A percentile compares a stretch with the other conserved stretches of the same genome.
These are phyloP conservation scores for Cinnamomum chago DNA, from an alignment of 164 flowering plant genomes.

Conservation along the genomic window DNA sequence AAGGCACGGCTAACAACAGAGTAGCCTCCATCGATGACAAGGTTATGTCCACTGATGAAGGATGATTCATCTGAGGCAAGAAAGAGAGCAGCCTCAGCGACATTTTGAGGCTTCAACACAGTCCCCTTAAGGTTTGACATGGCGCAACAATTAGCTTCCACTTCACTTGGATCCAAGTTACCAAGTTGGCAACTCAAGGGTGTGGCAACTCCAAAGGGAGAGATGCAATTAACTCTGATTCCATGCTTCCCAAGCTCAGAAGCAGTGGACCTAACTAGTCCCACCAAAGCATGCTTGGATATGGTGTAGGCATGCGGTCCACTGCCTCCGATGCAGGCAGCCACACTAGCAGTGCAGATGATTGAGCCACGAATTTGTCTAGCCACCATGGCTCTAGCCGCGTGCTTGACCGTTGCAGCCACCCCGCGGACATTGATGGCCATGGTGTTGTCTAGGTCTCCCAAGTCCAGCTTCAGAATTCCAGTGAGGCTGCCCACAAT, in stretches of 20 bases:
- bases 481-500: constrained; percentile 1
- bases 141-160: constrained; percentile 30
- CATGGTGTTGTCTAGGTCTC: neutral
- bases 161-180: constrained; percentile 24
- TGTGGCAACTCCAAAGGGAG: constrained; percentile 60
- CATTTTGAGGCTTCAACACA: constrained; percentile 43
- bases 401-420: neutral
- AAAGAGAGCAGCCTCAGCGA: constrained; percentile 72
- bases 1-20: constrained; percentile 9
- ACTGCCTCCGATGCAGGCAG: constrained; percentile 14
- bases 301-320: constrained; percentile 22
- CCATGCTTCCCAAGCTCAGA: constrained; percentile 26
- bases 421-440: constrained; percentile 5
- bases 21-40: constrained; percentile 66
- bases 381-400: constrained; percentile 24
- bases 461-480: constrained; percentile 5
- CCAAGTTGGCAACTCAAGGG: constrained; percentile 41
- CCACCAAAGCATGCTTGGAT: constrained; percentile 29
- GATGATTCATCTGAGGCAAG: constrained; percentile 73
- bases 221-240: constrained; percentile 43
- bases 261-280: constrained; percentile 15
- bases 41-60: constrained; percentile 61
- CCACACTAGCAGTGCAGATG: constrained; percentile 24
- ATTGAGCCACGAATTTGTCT: constrained; percentile 19
- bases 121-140: constrained; percentile 49